A percentile compares a stretch with the other conserved stretches of the same genome.
phyloP scores from a whole-genome alignment of 148 eudicot genomes.

The Euryodendron excelsum region DNA sequence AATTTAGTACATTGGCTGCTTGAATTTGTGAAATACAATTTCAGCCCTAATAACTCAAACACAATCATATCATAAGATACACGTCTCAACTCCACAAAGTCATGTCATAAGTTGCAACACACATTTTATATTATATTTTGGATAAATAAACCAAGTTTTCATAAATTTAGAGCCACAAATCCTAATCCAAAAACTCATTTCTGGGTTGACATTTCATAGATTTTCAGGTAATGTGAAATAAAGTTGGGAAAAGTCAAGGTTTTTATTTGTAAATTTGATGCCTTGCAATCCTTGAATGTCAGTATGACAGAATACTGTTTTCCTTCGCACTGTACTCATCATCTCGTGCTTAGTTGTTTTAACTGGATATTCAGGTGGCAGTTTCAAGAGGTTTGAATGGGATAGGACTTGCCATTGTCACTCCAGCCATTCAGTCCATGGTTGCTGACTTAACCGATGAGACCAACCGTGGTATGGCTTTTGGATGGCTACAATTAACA shows the following conservation, averaged over 20 bases:
- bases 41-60: background rate
- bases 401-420: slow-evolving; percentile 84
- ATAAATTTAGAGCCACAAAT: background rate
- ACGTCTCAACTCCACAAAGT: background rate
- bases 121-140: background rate
- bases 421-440: slow-evolving; percentile 78
- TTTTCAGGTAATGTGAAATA: background rate
- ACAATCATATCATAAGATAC: background rate
- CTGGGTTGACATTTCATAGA: background rate
- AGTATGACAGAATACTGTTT: background rate
- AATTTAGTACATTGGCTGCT: no score
- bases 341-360: slow-evolving; percentile 12
- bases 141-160: background rate
- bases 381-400: slow-evolving; percentile 90
- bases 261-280: background rate
- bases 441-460: slow-evolving; percentile 92
- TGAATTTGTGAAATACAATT: background rate
- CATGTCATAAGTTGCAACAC: background rate
- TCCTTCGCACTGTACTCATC: no score
- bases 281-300: background rate
- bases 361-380: slow-evolving; percentile 23
- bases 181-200: background rate
- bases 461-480: slow-evolving; percentile 76
- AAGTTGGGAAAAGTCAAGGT: background rate
- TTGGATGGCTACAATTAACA: slow-evolving; percentile 78